Percentiles rank a stretch among this genome's conserved stretches.
Conservation (phyloP, 306 rosid genomes). For the Clitoria ternatea region DNA sequence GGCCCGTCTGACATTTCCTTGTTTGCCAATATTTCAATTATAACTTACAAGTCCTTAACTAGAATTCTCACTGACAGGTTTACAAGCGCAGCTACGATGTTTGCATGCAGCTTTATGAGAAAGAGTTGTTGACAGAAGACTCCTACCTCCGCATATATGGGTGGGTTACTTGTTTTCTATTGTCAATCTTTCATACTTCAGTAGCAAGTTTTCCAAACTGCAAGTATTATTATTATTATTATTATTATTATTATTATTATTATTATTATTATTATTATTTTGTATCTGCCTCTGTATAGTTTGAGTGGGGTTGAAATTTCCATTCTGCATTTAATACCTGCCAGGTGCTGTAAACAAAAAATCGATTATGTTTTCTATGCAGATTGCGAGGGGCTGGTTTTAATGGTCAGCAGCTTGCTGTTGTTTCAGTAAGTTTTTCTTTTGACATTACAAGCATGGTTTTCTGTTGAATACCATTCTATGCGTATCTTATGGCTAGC, state of each 20-base stretch:
- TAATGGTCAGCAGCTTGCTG: slow-evolving; percentile 79
- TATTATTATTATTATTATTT: not conserved
- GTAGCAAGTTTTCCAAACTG: slow-evolving; percentile 9
- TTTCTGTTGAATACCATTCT: not conserved
- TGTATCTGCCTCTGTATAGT: not conserved
- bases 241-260: not conserved
- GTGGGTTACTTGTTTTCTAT: slow-evolving; percentile 38
- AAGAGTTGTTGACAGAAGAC: slow-evolving; percentile 75
- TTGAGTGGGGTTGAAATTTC: slow-evolving; percentile 6
- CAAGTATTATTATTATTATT: not conserved
- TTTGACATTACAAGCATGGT: slow-evolving; percentile 4
- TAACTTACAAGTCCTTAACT: slow-evolving; percentile 3
- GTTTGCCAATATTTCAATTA: not conserved
- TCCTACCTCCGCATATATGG: slow-evolving; percentile 78
- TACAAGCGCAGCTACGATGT: slow-evolving; percentile 83
- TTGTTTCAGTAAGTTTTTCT: slow-evolving; percentile 63
- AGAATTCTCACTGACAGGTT: slow-evolving; percentile 50
- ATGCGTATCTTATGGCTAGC: not conserved
- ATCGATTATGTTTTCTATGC: slow-evolving; percentile 17
- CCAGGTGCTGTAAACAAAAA: not conserved
- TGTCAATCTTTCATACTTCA: slow-evolving; percentile 3
- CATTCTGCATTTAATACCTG: slow-evolving; percentile 5
- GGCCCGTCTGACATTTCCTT: slow-evolving; percentile 12
- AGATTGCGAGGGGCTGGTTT: slow-evolving; percentile 75
- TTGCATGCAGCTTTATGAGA: slow-evolving; percentile 89